Evolutionary conservation across 805 yeast genomes (phyloP).

Genomic region (Ogataea pini): DNA sequence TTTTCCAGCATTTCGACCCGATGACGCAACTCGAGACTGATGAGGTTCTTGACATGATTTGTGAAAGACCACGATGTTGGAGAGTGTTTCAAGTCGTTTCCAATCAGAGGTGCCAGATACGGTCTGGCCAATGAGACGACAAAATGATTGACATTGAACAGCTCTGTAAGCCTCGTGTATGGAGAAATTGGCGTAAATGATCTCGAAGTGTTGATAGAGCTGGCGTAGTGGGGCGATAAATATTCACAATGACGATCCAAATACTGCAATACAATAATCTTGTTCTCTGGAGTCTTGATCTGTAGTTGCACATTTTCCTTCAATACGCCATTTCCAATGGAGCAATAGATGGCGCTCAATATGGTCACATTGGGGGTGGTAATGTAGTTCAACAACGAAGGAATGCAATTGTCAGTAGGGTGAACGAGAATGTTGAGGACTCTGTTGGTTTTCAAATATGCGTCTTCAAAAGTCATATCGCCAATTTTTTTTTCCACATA

Average conservation of each 20-base stretch:
- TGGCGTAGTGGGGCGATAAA: constrained; percentile 44
- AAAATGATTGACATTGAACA: constrained; percentile 93
- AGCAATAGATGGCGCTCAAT: constrained; percentile 87
- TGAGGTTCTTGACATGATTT: constrained; percentile 45
- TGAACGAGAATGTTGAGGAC: constrained; percentile 83
- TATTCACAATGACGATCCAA: constrained; percentile 40
- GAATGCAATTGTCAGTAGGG: constrained; percentile 70
- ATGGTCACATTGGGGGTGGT: constrained; percentile 92
- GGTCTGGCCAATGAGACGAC: constrained; percentile 91
- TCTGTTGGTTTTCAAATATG: constrained; percentile 74
- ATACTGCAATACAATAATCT: constrained; percentile 42
- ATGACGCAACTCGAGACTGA: constrained; percentile 81
- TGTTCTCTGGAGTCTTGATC: constrained; percentile 55
- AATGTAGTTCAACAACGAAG: constrained; percentile 78
- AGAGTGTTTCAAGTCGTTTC: constrained; percentile 76
- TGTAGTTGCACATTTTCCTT: constrained; percentile 61
- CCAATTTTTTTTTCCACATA: constrained; percentile 77
- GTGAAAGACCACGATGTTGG: constrained; percentile 38
- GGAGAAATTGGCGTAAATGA: constrained; percentile 51
- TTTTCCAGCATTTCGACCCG: constrained; percentile 78
- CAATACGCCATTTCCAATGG: constrained; percentile 72
- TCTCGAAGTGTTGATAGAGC: constrained; percentile 24
- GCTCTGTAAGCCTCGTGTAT: constrained; percentile 83
- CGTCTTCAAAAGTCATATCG: constrained; percentile 90
- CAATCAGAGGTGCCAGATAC: constrained; percentile 84